Evolutionary conservation across 352 stramenopile species (phyloP).

Genomic region (Phytophthora citrophthora): DNA sequence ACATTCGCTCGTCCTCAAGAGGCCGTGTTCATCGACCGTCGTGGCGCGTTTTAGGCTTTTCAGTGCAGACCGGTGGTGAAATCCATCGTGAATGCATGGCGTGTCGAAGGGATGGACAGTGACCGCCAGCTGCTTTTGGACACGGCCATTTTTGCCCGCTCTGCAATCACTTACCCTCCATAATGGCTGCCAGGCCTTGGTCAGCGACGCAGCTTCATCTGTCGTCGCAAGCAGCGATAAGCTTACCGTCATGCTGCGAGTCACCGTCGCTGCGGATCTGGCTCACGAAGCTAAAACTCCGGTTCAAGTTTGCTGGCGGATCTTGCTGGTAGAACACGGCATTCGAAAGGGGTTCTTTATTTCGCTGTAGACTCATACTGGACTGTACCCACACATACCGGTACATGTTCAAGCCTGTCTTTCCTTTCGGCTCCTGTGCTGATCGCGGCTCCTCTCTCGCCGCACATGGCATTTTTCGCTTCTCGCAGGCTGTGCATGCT

Average conservation of each 20-base stretch:
- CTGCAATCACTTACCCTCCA: constrained; percentile 15
- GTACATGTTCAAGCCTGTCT: constrained; percentile 1
- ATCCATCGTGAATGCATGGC: neutral
- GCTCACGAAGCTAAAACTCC: neutral
- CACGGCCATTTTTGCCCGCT: constrained; percentile 23
- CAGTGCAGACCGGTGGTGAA: neutral
- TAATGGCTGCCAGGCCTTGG: constrained; percentile 13
- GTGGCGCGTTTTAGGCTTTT: too few species aligned
- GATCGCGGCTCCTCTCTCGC: constrained; percentile 18
- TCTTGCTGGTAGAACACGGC: constrained; percentile 7
- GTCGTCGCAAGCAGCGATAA: neutral
- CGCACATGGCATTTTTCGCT: constrained; percentile 28
- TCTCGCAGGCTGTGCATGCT: constrained; percentile 20
- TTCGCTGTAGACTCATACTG: neutral
- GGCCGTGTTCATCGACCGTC: too few species aligned
- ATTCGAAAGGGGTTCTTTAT: constrained; percentile 14
- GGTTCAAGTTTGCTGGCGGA: neutral
- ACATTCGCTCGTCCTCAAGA: too few species aligned
- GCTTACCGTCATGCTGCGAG: neutral
- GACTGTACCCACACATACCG: too few species aligned
- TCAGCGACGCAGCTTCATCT: neutral
- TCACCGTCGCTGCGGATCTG: neutral
- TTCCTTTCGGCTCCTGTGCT: too few species aligned
- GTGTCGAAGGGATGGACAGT: constrained; percentile 25
- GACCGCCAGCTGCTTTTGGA: constrained; percentile 21